phyloP scores from a whole-genome alignment of 164 flowering plant species.

The Echeveria elegans region DNA sequence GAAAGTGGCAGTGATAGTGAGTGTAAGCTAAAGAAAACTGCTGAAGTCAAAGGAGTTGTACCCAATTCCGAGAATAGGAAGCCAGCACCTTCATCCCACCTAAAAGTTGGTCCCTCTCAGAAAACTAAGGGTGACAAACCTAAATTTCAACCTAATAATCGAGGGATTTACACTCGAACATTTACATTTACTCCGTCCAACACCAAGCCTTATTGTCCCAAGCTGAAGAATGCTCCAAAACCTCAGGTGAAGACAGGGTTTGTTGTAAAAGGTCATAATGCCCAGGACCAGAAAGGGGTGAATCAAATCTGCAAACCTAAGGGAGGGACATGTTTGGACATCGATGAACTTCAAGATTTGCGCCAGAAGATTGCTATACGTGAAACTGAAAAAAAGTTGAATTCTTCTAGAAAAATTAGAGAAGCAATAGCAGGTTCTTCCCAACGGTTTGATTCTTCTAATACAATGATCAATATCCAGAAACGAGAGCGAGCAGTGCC shows the following conservation, averaged over 20 bases:
- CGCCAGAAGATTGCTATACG: slow-evolving; percentile 70
- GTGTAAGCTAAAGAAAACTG: slow-evolving; percentile 14
- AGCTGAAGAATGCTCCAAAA: slow-evolving; percentile 21
- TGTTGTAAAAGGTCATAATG: slow-evolving; percentile 20
- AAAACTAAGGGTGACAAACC: slow-evolving; percentile 17
- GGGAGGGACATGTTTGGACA: slow-evolving; percentile 22
- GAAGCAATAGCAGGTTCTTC: slow-evolving; percentile 23
- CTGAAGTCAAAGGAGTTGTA: slow-evolving; percentile 16
- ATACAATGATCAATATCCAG: slow-evolving; percentile 13
- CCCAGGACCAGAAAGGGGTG: slow-evolving; percentile 16
- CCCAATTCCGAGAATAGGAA: slow-evolving; percentile 13
- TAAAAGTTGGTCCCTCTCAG: slow-evolving; percentile 20
- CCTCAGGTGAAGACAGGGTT: slow-evolving; percentile 22
- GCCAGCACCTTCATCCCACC: slow-evolving; percentile 17
- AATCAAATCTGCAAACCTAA: slow-evolving; percentile 24
- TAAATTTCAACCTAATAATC: slow-evolving; percentile 28
- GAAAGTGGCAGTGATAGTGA: slow-evolving; percentile 69
- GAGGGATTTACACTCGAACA: slow-evolving; percentile 24
- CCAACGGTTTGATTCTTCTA: slow-evolving; percentile 16
- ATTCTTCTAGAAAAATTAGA: slow-evolving; percentile 35
- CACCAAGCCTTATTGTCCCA: slow-evolving; percentile 21
- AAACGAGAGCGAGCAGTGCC: slow-evolving; percentile 20
- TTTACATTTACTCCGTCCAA: slow-evolving; percentile 24
- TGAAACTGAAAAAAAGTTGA: slow-evolving; percentile 62
- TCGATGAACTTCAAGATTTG: slow-evolving; percentile 47